Percentiles rank a stretch among this genome's conserved stretches.
Evolutionary conservation across 495 filamentous ascomycete species (phyloP).

Genomic region (Penicillium canescens): DNA sequence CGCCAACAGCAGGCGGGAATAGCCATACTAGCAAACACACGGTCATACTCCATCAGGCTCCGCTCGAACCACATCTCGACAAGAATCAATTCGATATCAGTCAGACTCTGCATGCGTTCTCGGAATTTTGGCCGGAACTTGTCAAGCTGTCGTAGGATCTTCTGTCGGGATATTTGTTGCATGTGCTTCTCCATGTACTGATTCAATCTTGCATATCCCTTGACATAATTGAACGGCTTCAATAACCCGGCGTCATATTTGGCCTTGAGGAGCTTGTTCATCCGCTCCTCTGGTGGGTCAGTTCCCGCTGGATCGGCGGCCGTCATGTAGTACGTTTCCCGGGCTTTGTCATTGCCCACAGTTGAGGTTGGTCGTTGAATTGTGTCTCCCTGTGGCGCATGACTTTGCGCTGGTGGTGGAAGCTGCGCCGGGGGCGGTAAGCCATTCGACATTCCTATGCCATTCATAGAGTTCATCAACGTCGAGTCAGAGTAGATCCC

Average conservation of each 20-base stretch:
- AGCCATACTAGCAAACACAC: constrained; percentile 98
- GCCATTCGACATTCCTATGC: constrained; percentile 30
- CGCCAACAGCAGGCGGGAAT: constrained; percentile 98
- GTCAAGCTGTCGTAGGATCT: constrained; percentile 87
- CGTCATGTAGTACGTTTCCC: constrained; percentile 92
- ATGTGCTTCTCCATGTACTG: constrained; percentile 90
- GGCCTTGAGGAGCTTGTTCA: constrained; percentile 91
- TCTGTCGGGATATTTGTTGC: constrained; percentile 72
- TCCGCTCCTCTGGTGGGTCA: constrained; percentile 87
- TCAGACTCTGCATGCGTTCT: constrained; percentile 87
- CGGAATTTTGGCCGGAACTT: constrained; percentile 94
- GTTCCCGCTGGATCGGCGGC: constrained; percentile 93
- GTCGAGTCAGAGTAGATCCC: constrained; percentile 56
- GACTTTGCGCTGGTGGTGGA: constrained; percentile 38
- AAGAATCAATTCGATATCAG: constrained; percentile 86
- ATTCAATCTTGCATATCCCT: constrained; percentile 86
- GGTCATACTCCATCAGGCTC: constrained; percentile 93
- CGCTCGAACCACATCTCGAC: constrained; percentile 99
- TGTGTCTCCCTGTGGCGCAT: constrained; percentile 51
- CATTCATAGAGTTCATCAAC: constrained; percentile 52
- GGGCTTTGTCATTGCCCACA: constrained; percentile 74
- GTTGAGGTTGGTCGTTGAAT: constrained; percentile 60
- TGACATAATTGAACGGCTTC: constrained; percentile 97
- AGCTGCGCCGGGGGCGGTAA: constrained; percentile 39
- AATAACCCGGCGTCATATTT: constrained; percentile 94